Percentiles rank a stretch among this genome's conserved stretches.
Conservation (phyloP, 495 filamentous ascomycete species). For the Neurospora terricola region DNA sequence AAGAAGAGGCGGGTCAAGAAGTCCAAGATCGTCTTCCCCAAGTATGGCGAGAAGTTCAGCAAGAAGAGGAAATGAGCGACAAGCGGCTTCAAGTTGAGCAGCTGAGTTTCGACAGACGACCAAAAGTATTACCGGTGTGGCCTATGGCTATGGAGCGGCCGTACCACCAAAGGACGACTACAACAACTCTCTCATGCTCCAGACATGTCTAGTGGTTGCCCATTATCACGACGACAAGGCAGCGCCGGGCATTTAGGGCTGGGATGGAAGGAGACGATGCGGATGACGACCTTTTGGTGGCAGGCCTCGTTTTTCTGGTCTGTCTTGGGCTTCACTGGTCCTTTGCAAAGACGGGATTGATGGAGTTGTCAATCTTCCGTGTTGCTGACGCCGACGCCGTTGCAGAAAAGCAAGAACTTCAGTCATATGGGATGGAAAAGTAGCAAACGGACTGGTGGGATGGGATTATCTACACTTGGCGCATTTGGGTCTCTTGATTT, state of each 20-base stretch:
- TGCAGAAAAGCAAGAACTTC: background rate
- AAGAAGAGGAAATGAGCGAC: slow-evolving; percentile 30
- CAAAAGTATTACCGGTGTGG: background rate
- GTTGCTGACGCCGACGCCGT: background rate
- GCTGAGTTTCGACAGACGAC: background rate
- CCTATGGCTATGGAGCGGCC: background rate
- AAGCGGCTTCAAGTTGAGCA: background rate
- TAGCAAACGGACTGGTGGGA: background rate
- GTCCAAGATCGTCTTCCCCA: slow-evolving; percentile 43
- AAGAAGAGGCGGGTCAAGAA: slow-evolving; percentile 38
- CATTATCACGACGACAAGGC: background rate
- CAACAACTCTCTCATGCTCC: background rate
- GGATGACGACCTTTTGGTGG: background rate
- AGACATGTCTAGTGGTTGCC: background rate
- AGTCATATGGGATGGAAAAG: background rate
- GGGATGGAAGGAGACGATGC: background rate
- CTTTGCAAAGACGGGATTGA: background rate
- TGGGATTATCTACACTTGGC: background rate
- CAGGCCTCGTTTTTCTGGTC: background rate
- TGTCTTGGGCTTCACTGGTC: background rate
- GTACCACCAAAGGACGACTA: background rate
- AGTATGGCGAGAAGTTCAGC: slow-evolving; percentile 35
- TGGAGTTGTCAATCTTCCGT: background rate
- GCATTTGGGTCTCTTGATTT: background rate
- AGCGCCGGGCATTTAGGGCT: background rate